Base-by-base conservation (phyloP, 495 filamentous ascomycete genomes). In the Tuber calosporum region DNA sequence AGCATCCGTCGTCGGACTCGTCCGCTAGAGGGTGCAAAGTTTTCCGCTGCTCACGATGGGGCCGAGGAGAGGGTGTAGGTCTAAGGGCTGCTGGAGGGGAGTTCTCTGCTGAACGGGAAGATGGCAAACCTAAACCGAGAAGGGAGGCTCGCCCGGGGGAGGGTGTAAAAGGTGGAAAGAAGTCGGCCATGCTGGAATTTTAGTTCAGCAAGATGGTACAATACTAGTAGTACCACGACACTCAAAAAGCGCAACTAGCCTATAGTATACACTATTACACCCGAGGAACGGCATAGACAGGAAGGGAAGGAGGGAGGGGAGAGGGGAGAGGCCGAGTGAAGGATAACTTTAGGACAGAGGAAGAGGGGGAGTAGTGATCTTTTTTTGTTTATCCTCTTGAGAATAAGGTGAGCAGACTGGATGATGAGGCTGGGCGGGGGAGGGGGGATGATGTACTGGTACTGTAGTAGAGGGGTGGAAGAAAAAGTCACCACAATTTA, bases 1-100 rank as follows among this genome's bases (percentile, higher is more conserved):
- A 81, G 71, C 78, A 80, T 66, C 76, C 79, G 69, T 81, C 79
- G 42, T 81, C 79, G n/a, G 79, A 81, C 53, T 78, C 79, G 71
- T 81, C 79, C 13, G 75, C 73, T 42, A 78, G 42, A 48, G 79
- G 79, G 41, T 73, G 75, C 69, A 81, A 53, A 37, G 69, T 75
- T 68, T 75, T 81, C 11, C 79, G 78, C n/a, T 80, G 74, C 48
- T 73, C 75, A 43, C 75, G 75, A 20, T 62, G 75, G 36, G 72
- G 66, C 39, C 73, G 77, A 34, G 76, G 69, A 30, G 77, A 70
- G 68, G 72, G 77, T 9, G 48, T 41, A n/a, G 77, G 34, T 37
- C 77, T 80, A 6, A 74, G 68, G 38, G 69, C 69, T 78, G 73
- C 58, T 66, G 74, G 76, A 26, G 76, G 76, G 30, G 76, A 77